Base-by-base conservation (phyloP, 2,329 filamentous ascomycete species). In the Botryosphaeria dothidea region DNA sequence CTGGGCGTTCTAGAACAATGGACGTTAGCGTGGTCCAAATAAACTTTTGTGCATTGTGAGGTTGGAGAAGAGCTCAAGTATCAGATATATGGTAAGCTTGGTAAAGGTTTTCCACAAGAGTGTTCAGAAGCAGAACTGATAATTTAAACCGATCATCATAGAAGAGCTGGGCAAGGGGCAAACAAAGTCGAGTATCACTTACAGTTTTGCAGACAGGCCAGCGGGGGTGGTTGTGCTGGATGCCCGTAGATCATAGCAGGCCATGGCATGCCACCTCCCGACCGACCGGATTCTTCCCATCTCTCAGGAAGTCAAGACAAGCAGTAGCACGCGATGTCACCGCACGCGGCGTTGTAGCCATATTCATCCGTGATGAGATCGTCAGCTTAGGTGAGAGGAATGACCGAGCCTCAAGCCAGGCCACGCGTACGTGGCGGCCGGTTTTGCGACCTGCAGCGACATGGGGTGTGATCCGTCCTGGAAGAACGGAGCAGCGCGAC, bases 111-210 rank as follows among this genome's bases (percentile, higher is more conserved):
- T 86, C 84, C 83, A 85, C 84, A 86, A 84, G 74, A 70, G 66
- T 73, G 75, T 84, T 85, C 84, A 85, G 84, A 85, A 86, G 84
- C 84, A 86, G 84, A 86, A 86, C 84, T 86, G 84, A 83, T 81
- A 79, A 80, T 77, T 78, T 70, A 80, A 75, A 79, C 77, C 62
- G 63, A 60, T 83, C 81, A 84, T 83, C 82, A 83, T 74, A n/a
- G n/a, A 67, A 63, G 72, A 74, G 62, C 38, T 7, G 61, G 56
- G 27, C 2, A 64, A 46, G 21, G 49, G 19, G 27, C 46, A 36
- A 13, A 21, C 9, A 15, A 29, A 48, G 2, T 15, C 19, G 9
- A 34, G 31, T 34, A 13, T 1, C 4, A 57, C 61, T n/a, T 64
- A 64, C 61, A 60, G 25, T 60, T 38, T 31, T 36, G 11, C n/a